Conservation (phyloP, 2,329 filamentous ascomycete species). For the Neofusicoccum laricinum region DNA sequence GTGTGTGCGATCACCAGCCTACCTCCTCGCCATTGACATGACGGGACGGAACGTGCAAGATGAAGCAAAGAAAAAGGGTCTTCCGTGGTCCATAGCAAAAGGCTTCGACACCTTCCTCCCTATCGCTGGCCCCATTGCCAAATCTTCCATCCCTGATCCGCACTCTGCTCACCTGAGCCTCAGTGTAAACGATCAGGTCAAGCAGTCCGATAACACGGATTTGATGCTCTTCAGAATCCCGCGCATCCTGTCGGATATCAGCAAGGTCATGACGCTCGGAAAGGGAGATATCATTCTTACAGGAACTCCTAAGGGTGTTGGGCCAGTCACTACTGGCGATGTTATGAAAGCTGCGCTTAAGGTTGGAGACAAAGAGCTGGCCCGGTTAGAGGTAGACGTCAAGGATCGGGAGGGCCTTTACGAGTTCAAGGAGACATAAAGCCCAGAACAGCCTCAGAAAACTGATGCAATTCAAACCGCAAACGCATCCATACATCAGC, state of each 20-base stretch:
- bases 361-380: slow-evolving; percentile 68
- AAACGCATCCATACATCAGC: neutral
- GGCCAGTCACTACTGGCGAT: slow-evolving; percentile 79
- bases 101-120: slow-evolving; percentile 98
- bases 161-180: slow-evolving; percentile 86
- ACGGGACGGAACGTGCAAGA: slow-evolving; percentile 94
- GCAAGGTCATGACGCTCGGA: slow-evolving; percentile 89
- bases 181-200: slow-evolving; percentile 73
- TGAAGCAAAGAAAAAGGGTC: slow-evolving; percentile 93
- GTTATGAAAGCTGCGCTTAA: slow-evolving; percentile 80
- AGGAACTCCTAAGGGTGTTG: slow-evolving; percentile 96
- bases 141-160: slow-evolving; percentile 77
- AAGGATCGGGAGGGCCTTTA: slow-evolving; percentile 77
- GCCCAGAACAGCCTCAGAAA: neutral
- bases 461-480: neutral
- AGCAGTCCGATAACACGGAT: slow-evolving; percentile 84
- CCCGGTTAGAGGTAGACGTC: slow-evolving; percentile 77
- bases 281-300: slow-evolving; percentile 91
- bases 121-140: slow-evolving; percentile 76
- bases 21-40: slow-evolving; percentile 93
- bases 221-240: slow-evolving; percentile 94
- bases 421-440: slow-evolving; percentile 59
- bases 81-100: slow-evolving; percentile 95
- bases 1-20: slow-evolving; percentile 52
- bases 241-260: slow-evolving; percentile 83